These are phyloP conservation scores for Prunus yedoensis DNA, from an alignment of 331 rosid species.

Conservation along the genomic window DNA sequence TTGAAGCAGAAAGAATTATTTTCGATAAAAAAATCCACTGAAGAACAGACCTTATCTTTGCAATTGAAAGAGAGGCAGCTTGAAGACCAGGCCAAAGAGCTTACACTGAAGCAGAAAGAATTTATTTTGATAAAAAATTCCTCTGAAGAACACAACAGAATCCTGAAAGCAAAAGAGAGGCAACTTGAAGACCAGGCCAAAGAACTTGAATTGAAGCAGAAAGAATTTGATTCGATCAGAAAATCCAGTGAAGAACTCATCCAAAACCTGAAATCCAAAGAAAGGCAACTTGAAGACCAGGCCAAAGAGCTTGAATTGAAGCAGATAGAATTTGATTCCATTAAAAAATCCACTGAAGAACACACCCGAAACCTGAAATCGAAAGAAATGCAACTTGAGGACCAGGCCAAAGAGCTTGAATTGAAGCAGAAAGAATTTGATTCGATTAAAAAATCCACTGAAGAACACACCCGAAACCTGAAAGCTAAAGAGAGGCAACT, in stretches of 20 bases:
- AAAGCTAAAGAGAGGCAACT: constrained; percentile 11
- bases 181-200: background rate
- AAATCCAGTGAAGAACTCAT: background rate
- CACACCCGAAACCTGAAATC: background rate
- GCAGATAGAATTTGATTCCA: constrained; percentile 18
- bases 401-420: background rate
- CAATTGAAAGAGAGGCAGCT: background rate
- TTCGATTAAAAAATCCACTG: background rate
- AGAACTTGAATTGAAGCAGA: no score
- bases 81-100: background rate
- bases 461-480: background rate
- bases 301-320: background rate
- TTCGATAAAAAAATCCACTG: constrained; percentile 6
- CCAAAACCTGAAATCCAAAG: no score
- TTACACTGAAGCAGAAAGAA: background rate
- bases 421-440: background rate
- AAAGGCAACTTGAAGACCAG: background rate
- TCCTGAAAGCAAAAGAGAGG: background rate
- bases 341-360: constrained; percentile 18
- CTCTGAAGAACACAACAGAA: background rate
- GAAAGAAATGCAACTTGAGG: background rate
- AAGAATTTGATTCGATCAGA: background rate
- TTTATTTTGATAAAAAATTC: background rate
- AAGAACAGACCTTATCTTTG: background rate
- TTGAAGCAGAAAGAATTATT: background rate